Evolutionary conservation across 169 alveolate genomes (phyloP).

Genomic region (Blepharisma undulans): DNA sequence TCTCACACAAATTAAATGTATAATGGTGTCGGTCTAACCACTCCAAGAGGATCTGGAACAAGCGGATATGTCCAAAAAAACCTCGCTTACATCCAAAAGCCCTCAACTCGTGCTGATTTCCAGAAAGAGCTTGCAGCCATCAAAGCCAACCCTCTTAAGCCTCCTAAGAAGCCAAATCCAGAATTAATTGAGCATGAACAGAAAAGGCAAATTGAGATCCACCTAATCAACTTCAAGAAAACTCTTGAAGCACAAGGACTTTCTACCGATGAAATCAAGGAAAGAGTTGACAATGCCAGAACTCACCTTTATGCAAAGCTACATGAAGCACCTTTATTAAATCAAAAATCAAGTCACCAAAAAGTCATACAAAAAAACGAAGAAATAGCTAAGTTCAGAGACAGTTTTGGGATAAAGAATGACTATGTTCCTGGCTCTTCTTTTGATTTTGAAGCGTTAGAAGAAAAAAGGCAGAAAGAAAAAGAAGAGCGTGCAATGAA

Average conservation of each 20-base stretch:
- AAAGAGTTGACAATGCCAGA: slow-evolving; percentile 51
- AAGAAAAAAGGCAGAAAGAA: slow-evolving; percentile 40
- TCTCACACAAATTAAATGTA: slow-evolving; percentile 58
- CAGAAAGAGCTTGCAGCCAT: slow-evolving; percentile 67
- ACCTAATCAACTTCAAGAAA: slow-evolving; percentile 47
- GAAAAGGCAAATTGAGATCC: slow-evolving; percentile 71
- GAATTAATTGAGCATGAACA: slow-evolving; percentile 78
- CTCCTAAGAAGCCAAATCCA: slow-evolving; percentile 73
- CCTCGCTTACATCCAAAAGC: slow-evolving; percentile 58
- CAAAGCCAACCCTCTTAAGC: slow-evolving; percentile 75
- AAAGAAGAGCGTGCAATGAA: neutral
- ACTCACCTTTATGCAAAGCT: slow-evolving; percentile 40
- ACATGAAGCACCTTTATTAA: slow-evolving; percentile 29
- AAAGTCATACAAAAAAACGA: slow-evolving; percentile 63
- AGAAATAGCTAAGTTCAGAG: slow-evolving; percentile 59
- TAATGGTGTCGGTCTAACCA: slow-evolving; percentile 79
- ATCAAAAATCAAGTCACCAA: slow-evolving; percentile 48
- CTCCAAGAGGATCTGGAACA: slow-evolving; percentile 87
- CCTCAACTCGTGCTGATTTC: slow-evolving; percentile 42
- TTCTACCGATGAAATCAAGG: slow-evolving; percentile 50
- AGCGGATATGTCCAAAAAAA: slow-evolving; percentile 81
- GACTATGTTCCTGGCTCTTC: slow-evolving; percentile 77
- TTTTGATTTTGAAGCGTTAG: slow-evolving; percentile 71
- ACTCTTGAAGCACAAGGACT: slow-evolving; percentile 45
- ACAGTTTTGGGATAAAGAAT: slow-evolving; percentile 70